Base-by-base conservation (phyloP, 2,329 filamentous ascomycete genomes). In the Fusarium phyllophilum region DNA sequence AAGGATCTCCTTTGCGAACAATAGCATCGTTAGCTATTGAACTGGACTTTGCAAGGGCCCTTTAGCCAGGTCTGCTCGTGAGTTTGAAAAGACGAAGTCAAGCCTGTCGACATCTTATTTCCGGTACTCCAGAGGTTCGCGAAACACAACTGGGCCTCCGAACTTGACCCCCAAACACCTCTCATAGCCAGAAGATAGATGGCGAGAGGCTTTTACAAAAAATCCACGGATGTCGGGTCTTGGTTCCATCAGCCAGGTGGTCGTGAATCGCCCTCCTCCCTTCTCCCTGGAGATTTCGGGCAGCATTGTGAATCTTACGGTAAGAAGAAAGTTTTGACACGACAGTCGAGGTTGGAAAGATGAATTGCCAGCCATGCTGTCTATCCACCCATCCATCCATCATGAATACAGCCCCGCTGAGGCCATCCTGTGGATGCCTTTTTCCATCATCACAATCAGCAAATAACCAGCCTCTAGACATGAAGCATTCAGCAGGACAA, bases 351-450 rank as follows among this genome's bases (percentile, higher is more conserved):
- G 20, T 48, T 49, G 31, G 48, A 17, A 44, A 46, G 33, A 49
- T 62, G 39, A 36, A 57, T 45, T 44, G 34, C 38, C 51, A 41
- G 24, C 41, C 41, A 36, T 54, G 34, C 24, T 41, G 24, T 39
- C 51, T 58, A 59, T 29, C 66, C 65, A 68, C 63, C 54, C 58
- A 72, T 18, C 56, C 68, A 68, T 31, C 63, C 48, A 68, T 46
- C 57, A 54, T 41, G 26, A 36, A 42, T 57, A 29, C 45, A 68
- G 46, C 67, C 62, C 62, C 58, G 55, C 55, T 68, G 69, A 72
- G 69, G 69, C 69, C 69, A 34, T 68, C 68, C 52, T 72, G 69
- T 60, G 54, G 57, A 63, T 48, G 63, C 57, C 67, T 71, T 62
- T 55, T 68, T 54, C n/a, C 52, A 51, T 55, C 54, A 26, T 60